Evolutionary conservation across 768 basidiomycete species (phyloP), one percentile per base, ranked within the genome.

Genomic region (Psilocybe tampanensis): DNA sequence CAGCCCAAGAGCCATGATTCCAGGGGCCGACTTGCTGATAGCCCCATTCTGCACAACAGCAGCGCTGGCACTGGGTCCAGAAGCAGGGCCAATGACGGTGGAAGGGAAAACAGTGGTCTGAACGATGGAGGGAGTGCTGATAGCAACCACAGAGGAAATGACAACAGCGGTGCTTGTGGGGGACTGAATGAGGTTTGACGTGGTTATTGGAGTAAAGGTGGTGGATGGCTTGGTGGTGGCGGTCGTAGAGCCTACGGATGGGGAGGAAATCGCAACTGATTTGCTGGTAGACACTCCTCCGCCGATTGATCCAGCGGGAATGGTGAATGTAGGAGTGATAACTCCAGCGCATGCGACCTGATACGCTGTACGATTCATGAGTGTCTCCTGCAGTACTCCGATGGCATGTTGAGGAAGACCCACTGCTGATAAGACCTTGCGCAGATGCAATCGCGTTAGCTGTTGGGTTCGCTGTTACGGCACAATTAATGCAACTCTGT

Each of bases 401-500:
- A 8, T 6, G 2, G 11, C 5, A 17, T 43, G 1, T 13, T 12
- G 18, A 53, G 36, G 13, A 32, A 3, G 4, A 58, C 51, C 26
- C 32, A 59, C 58, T 54, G 47, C 29, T 18, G 12, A 55, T 53
- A 22, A 61, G 60, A 18, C 41, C 8, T 21, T 55, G 34, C 12
- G 60, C 60, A 22, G 52, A 34, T 8, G 23, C 13, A 12, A 58
- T 51, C 2, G 55, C 48, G 34, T 39, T 39, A 12, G 47, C 15
- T 7, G 53, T 45, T 15, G 56, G 56, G 19, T 21, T 47, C 2
- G 44, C 57, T 29, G 18, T 33, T 9, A 58, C 44, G 4, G 56
- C 47, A 39, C 60, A 61, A 21, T 54, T 43, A 5, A 61, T 44
- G 23, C 60, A 61, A n/a, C 45, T 51, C 32, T 61, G 60, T 2